phyloP scores from a whole-genome alignment of 192 early-diverging fungal species.

The Fimicolochytrium jonesii region DNA sequence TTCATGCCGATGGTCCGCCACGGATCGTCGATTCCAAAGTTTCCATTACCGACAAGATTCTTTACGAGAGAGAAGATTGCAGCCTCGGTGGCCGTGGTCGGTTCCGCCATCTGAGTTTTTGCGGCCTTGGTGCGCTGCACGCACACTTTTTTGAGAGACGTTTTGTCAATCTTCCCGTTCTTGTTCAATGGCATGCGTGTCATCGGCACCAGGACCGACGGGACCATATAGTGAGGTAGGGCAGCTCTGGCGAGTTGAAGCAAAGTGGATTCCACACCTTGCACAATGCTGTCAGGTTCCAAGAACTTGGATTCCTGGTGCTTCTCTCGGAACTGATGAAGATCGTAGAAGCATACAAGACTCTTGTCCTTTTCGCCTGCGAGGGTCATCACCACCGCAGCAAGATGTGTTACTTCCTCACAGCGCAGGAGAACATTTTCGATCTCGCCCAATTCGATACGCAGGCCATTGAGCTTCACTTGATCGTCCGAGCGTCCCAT shows the following conservation, averaged over 20 bases:
- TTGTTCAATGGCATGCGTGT: conserved; percentile 22
- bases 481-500: conserved; percentile 21
- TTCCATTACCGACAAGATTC: background rate
- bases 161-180: conserved; percentile 30
- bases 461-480: conserved; percentile 24
- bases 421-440: background rate
- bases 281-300: background rate
- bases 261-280: background rate
- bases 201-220: conserved; percentile 20
- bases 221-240: conserved; percentile 35
- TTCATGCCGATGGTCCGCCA: conserved; percentile 1
- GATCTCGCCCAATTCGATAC: conserved; percentile 31
- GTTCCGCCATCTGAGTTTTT: background rate
- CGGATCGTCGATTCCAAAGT: background rate
- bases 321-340: background rate
- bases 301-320: background rate
- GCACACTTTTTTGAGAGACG: background rate
- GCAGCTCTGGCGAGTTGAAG: background rate
- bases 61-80: background rate
- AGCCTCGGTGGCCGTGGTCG: background rate
- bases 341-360: conserved; percentile 2
- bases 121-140: background rate
- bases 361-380: background rate
- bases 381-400: background rate
- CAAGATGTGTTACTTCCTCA: background rate